Conservation (phyloP, 208 protist species). For the Crithidia thermophila region DNA sequence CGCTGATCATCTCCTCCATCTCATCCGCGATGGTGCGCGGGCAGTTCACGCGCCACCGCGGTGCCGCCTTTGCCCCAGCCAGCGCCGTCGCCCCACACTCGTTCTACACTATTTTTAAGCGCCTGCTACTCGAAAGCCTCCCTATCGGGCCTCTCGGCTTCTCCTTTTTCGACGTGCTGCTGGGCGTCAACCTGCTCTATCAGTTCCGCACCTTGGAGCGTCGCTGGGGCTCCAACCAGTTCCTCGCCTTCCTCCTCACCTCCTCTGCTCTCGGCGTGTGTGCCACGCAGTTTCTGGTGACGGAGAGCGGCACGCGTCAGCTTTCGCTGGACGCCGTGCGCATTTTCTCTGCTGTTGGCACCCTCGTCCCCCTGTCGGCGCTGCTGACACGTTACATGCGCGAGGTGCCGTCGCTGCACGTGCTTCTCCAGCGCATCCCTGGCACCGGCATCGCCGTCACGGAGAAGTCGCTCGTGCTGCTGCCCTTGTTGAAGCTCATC, state of each 20-base stretch:
- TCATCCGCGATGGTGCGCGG: constrained; percentile 35
- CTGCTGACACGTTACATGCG: constrained; percentile 42
- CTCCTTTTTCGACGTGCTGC: constrained; percentile 40
- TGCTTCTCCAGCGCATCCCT: constrained; percentile 34
- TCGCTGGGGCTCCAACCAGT: constrained; percentile 62
- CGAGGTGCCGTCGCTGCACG: constrained; percentile 47
- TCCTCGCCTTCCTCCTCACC: constrained; percentile 56
- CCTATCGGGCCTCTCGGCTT: constrained; percentile 57
- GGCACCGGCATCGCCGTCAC: constrained; percentile 33
- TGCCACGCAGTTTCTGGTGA: constrained; percentile 45
- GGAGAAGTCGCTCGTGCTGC: constrained; percentile 36
- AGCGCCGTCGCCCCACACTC: neutral
- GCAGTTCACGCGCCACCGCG: constrained; percentile 34
- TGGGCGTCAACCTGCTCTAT: constrained; percentile 37
- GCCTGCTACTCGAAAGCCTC: constrained; percentile 39
- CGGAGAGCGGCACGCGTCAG: constrained; percentile 33
- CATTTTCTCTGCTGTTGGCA: constrained; percentile 52
- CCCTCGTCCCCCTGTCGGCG: constrained; percentile 52
- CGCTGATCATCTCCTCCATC: constrained; percentile 45
- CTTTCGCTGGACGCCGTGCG: constrained; percentile 52
- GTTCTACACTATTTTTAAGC: constrained; percentile 24
- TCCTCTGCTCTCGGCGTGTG: constrained; percentile 41
- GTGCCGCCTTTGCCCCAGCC: constrained; percentile 15
- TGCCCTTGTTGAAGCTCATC: constrained; percentile 55
- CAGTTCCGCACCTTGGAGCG: constrained; percentile 69